Evolutionary conservation across 2,329 filamentous ascomycete species (phyloP), one percentile per base, ranked within the genome.

Genomic region (Neophaeococcomyces aloes): DNA sequence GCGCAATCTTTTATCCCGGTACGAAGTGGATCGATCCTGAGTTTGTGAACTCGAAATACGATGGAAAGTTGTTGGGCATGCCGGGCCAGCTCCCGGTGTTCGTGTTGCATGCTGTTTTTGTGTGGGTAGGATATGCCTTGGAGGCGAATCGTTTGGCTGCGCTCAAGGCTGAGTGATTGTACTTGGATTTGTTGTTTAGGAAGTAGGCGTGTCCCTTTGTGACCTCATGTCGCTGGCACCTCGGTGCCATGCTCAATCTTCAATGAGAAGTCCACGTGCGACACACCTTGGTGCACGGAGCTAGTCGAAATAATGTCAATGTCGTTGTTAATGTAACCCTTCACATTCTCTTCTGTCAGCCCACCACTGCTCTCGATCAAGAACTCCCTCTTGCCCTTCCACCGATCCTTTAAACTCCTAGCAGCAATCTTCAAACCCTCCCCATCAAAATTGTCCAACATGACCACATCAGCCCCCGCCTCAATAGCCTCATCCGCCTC

Each of bases 271-370:
- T 98, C 91, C 35, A 98, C 79, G 61, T 95, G 87, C 23, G 83
- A 78, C 2, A 93, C 86, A 2, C 91, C 89, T 67, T 98, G 91
- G 59, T 98, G 91, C 58, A 98, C 95, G 41, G 85, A 89, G 61
- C 88, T 95, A 33, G 89, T 95, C 33, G 88, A 95, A 55, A 96
- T 80, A 53, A 98, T 88, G 64, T 98, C 91, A 54, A 98, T 79
- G 65, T 96, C 87, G 53, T 81, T 73, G 58, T 78, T 79, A n/a
- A 87, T 82, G 66, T 93, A 95, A 7, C 72, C 69, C 54, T 75
- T 76, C 4, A 93, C 86, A 62, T 96, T 98, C 42, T 83, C 79
- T 60, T 84, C 75, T 6, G 80, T 91, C 66, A 98, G 62, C 0
- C 91, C 91, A 1, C 91, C 91, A 50, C 86, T 94, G 14, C 95